Percentiles rank a stretch among this genome's conserved stretches.
These are phyloP conservation scores for Rhizomucor miehei DNA, from an alignment of 371 early-diverging fungal genomes.

Conservation along the genomic window DNA sequence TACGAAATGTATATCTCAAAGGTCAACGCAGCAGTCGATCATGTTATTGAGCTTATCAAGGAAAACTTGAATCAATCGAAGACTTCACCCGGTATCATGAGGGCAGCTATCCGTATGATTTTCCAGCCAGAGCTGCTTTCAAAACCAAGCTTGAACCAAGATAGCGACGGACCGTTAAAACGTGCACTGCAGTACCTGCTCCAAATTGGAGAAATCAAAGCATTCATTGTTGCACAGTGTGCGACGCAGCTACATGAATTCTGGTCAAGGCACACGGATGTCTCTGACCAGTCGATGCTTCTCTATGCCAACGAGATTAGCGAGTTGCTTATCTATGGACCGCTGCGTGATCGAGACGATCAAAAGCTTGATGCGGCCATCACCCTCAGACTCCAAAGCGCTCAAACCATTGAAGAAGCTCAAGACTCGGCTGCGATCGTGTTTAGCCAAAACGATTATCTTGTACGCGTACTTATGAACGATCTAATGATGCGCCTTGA, in stretches of 20 bases:
- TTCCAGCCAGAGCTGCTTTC: constrained; percentile 36
- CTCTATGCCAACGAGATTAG: constrained; percentile 38
- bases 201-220: constrained; percentile 35
- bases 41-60: constrained; percentile 32
- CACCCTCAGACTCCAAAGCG: constrained; percentile 34
- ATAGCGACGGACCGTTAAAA: constrained; percentile 40
- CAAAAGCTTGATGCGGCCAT: constrained; percentile 54
- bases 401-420: constrained; percentile 22
- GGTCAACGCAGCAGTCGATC: constrained; percentile 23
- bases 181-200: constrained; percentile 32
- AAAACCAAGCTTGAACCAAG: constrained; percentile 23
- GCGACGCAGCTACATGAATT: constrained; percentile 27
- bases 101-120: constrained; percentile 29
- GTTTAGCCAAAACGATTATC: constrained; percentile 50
- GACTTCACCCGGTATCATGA: constrained; percentile 31
- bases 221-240: constrained; percentile 32
- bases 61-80: constrained; percentile 38
- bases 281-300: constrained; percentile 32
- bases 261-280: constrained; percentile 30
- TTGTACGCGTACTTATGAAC: constrained; percentile 55
- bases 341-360: constrained; percentile 52
- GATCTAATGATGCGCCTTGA: constrained; percentile 48
- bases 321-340: constrained; percentile 50
- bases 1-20: constrained; percentile 1
- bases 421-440: constrained; percentile 34